Conservation (phyloP, 352 stramenopile species). For the Pythium aquatile region DNA sequence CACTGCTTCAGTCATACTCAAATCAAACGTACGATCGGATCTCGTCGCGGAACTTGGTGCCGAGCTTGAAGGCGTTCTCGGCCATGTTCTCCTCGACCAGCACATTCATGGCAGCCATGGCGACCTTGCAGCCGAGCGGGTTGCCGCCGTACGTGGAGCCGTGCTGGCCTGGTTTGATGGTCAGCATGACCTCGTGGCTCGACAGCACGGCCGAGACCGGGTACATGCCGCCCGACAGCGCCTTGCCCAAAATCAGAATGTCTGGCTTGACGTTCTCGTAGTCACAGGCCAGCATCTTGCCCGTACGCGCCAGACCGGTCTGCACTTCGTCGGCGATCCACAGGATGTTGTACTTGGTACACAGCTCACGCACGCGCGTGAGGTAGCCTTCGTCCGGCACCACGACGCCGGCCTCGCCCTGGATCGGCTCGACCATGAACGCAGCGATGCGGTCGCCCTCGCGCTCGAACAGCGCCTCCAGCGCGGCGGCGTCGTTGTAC, state of each 20-base stretch:
- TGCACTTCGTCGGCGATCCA: constrained; percentile 99
- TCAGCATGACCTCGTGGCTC: constrained; percentile 97
- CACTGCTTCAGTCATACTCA: background rate
- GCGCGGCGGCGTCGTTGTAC: constrained; percentile 93
- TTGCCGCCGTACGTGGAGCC: constrained; percentile 98
- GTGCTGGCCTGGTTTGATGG: constrained; percentile 96
- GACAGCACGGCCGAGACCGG: constrained; percentile 97
- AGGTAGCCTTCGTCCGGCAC: constrained; percentile 98
- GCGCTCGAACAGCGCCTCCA: constrained; percentile 79
- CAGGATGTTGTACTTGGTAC: constrained; percentile 98
- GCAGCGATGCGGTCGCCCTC: constrained; percentile 92
- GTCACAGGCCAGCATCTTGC: constrained; percentile 95
- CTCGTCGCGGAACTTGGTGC: constrained; percentile 91
- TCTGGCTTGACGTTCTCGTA: constrained; percentile 97
- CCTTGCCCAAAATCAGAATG: constrained; percentile 96
- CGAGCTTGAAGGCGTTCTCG: constrained; percentile 93
- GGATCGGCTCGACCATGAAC: constrained; percentile 99
- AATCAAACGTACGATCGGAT: constrained; percentile 62
- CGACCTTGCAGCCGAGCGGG: constrained; percentile 96
- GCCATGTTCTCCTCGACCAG: constrained; percentile 96
- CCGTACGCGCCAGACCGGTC: constrained; percentile 95
- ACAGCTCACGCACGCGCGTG: constrained; percentile 86
- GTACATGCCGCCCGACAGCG: constrained; percentile 96
- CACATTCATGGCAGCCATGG: constrained; percentile 95
- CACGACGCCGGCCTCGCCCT: constrained; percentile 98